These are phyloP conservation scores for Xylariaceae sp. DNA, from an alignment of 2,329 filamentous ascomycete species.

Conservation along the genomic window DNA sequence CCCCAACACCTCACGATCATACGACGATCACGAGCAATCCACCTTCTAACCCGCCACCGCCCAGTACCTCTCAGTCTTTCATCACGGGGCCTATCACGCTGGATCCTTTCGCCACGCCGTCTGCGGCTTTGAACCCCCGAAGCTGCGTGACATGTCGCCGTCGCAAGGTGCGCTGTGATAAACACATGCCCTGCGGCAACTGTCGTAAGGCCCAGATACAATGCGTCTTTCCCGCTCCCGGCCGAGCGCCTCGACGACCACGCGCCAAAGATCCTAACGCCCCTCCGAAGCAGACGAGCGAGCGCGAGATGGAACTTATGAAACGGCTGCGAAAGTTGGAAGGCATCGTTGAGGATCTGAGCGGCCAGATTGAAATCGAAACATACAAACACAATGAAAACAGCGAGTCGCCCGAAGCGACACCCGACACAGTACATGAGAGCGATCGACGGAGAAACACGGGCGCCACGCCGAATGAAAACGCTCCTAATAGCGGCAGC, in stretches of 20 bases:
- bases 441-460: conserved; percentile 33
- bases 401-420: conserved; percentile 48
- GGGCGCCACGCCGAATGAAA: conserved; percentile 30
- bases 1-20: conserved; percentile 10
- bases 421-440: conserved; percentile 33
- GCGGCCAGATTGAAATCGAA: conserved; percentile 67
- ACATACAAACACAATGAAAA: conserved; percentile 45
- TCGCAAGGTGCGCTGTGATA: conserved; percentile 77
- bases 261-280: conserved; percentile 70
- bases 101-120: conserved; percentile 40
- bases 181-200: conserved; percentile 77
- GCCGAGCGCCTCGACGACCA: conserved; percentile 71
- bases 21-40: conserved; percentile 1
- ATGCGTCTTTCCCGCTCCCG: conserved; percentile 77
- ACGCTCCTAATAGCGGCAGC: conserved; percentile 24
- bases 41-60: conserved; percentile 9
- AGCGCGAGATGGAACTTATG: conserved; percentile 71
- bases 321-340: conserved; percentile 75
- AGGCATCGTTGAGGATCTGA: conserved; percentile 74
- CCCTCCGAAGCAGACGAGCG: conserved; percentile 62
- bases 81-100: conserved; percentile 40
- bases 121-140: conserved; percentile 40
- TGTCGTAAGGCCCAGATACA: conserved; percentile 73
- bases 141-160: conserved; percentile 59
- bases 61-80: conserved; percentile 22